Percentiles rank a stretch among this genome's conserved stretches.
Conservation (phyloP, 2,329 filamentous ascomycete genomes). For the Cladophialophora immunda region DNA sequence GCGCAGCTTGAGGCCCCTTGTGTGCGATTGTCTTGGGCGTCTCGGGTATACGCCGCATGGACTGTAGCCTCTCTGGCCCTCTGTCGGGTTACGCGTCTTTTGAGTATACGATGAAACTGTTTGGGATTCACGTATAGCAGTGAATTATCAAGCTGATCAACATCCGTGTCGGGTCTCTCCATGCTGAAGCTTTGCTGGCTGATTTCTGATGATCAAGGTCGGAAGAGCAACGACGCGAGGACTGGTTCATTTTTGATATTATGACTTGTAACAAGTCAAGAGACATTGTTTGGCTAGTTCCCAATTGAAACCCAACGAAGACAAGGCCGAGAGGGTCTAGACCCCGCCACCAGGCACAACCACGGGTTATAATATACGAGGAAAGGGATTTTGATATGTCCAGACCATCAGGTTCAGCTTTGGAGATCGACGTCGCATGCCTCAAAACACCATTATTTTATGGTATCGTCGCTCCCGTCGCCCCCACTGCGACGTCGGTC, state of each 20-base stretch:
- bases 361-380: background rate
- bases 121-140: slow-evolving; percentile 98
- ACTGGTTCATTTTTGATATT: background rate
- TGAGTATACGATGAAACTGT: slow-evolving; percentile 96
- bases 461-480: background rate
- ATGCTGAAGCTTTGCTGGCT: background rate
- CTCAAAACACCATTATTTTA: background rate
- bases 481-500: background rate
- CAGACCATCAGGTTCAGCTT: background rate
- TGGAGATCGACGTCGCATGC: background rate
- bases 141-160: background rate
- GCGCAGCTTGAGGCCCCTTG: background rate
- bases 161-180: background rate
- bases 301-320: background rate
- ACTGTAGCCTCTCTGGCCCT: background rate
- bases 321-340: background rate
- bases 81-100: slow-evolving; percentile 89
- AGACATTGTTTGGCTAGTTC: background rate
- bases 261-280: too few species aligned
- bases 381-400: background rate
- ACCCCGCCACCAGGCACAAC: background rate
- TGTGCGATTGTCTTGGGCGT: background rate
- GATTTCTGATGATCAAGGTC: background rate
- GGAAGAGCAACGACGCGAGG: background rate
- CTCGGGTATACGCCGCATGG: background rate